Evolutionary conservation across 805 yeast genomes (phyloP).

Genomic region (Lipomyces oligophaga): DNA sequence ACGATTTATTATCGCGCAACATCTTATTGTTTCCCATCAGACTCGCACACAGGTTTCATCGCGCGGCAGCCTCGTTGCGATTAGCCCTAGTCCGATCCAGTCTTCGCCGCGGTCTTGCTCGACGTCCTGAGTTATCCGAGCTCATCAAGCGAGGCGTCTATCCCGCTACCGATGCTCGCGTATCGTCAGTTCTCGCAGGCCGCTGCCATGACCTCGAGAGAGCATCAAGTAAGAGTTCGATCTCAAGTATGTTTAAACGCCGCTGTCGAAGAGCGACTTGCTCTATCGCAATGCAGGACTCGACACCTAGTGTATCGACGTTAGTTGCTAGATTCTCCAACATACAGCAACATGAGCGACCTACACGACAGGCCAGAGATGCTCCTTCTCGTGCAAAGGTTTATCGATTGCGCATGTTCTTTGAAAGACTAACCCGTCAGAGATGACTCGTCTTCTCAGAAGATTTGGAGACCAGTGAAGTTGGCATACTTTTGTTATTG

Average conservation of each 20-base stretch:
- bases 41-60: slow-evolving; percentile 28
- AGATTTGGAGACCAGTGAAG: not conserved
- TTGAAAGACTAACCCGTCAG: slow-evolving; percentile 22
- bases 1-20: slow-evolving; percentile 31
- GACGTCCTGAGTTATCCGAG: slow-evolving; percentile 31
- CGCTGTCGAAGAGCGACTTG: too few species aligned
- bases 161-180: slow-evolving; percentile 28
- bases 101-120: slow-evolving; percentile 28
- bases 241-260: too few species aligned
- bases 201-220: slow-evolving; percentile 29
- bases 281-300: too few species aligned
- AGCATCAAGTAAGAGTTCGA: slow-evolving; percentile 30
- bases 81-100: slow-evolving; percentile 29
- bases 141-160: slow-evolving; percentile 32
- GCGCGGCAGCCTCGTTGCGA: slow-evolving; percentile 22
- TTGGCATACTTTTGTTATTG: not conserved
- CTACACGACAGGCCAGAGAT: slow-evolving; percentile 1
- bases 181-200: slow-evolving; percentile 25
- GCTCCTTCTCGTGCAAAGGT: slow-evolving; percentile 27
- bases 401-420: slow-evolving; percentile 23
- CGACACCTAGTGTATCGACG: too few species aligned
- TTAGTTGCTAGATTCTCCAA: too few species aligned
- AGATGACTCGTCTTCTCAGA: too few species aligned
- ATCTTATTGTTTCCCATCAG: slow-evolving; percentile 28
- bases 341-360: slow-evolving; percentile 2